Evolutionary conservation across 768 basidiomycete genomes (phyloP).

Genomic region (Hericium erinaceus): DNA sequence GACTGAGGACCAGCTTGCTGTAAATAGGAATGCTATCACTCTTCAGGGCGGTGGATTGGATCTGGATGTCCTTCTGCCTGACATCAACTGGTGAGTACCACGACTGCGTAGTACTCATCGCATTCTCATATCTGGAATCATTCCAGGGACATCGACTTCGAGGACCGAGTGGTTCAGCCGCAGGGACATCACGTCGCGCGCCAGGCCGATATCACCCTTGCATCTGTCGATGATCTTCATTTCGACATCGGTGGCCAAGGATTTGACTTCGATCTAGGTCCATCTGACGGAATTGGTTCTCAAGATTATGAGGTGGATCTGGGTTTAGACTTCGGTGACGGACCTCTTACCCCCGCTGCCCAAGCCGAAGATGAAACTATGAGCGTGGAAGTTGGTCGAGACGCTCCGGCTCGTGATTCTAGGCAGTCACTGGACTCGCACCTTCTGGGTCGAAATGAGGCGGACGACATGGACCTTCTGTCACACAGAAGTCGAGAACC

Average conservation of each 20-base stretch:
- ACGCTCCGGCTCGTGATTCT: conserved; percentile 42
- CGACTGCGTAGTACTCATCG: not conserved
- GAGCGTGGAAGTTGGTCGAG: conserved; percentile 72
- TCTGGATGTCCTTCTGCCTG: conserved; percentile 70
- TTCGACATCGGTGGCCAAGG: conserved; percentile 48
- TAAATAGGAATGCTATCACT: conserved; percentile 83
- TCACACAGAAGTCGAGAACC: conserved; percentile 54
- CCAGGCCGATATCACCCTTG: conserved; percentile 82
- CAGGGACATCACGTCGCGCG: conserved; percentile 79
- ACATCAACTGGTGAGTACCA: conserved; percentile 61
- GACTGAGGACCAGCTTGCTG: conserved; percentile 87
- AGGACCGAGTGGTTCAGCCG: conserved; percentile 52
- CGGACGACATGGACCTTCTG: conserved; percentile 44
- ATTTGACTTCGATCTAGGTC: conserved; percentile 73
- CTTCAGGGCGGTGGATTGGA: conserved; percentile 71
- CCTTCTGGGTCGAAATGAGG: conserved; percentile 31
- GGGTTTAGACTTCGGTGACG: conserved; percentile 67
- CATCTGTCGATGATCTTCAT: conserved; percentile 63
- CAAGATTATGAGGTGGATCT: conserved; percentile 76
- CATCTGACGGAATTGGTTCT: conserved; percentile 77
- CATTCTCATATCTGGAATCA: conserved; percentile 7
- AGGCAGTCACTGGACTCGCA: conserved; percentile 55
- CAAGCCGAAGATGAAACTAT: conserved; percentile 40
- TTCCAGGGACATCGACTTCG: conserved; percentile 70
- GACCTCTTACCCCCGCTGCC: conserved; percentile 13